phyloP scores from a whole-genome alignment of 176 grass and related monocot genomes.

The Lolium rigidum region DNA sequence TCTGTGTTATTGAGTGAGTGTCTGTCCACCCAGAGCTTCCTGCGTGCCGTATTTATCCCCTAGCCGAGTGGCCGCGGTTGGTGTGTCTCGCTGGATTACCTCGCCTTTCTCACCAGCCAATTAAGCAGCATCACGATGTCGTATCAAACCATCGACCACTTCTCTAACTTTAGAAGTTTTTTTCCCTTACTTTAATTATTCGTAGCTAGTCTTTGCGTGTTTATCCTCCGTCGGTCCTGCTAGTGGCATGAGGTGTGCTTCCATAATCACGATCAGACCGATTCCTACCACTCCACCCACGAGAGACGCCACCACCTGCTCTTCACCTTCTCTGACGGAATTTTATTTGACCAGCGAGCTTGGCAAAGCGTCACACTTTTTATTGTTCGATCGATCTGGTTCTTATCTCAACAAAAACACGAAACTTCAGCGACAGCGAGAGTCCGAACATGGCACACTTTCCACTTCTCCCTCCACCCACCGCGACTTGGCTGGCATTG shows the following conservation, averaged over 20 bases:
- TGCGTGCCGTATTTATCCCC: slow-evolving; percentile 3
- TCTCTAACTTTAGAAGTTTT: background rate
- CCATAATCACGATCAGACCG: background rate
- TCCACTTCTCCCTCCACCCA: background rate
- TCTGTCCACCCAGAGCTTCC: background rate
- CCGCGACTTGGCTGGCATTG: background rate
- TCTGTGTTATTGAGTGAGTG: background rate
- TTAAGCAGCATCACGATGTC: background rate
- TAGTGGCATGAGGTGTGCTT: too few species aligned
- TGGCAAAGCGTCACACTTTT: background rate
- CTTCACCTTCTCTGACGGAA: background rate
- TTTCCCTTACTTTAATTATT: background rate
- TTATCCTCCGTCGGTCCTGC: background rate
- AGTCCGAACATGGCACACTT: background rate
- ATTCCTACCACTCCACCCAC: background rate
- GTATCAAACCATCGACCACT: background rate
- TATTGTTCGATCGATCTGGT: background rate
- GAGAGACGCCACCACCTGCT: background rate
- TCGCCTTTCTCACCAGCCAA: background rate
- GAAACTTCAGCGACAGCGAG: slow-evolving; percentile 1
- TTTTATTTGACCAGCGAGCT: background rate
- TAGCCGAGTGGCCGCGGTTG: background rate
- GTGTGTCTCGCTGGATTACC: slow-evolving; percentile 7
- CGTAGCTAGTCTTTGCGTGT: background rate
- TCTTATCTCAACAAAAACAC: background rate